These are phyloP conservation scores for Lolium multiflorum DNA, from an alignment of 176 grass and related monocot genomes.

Conservation along the genomic window DNA sequence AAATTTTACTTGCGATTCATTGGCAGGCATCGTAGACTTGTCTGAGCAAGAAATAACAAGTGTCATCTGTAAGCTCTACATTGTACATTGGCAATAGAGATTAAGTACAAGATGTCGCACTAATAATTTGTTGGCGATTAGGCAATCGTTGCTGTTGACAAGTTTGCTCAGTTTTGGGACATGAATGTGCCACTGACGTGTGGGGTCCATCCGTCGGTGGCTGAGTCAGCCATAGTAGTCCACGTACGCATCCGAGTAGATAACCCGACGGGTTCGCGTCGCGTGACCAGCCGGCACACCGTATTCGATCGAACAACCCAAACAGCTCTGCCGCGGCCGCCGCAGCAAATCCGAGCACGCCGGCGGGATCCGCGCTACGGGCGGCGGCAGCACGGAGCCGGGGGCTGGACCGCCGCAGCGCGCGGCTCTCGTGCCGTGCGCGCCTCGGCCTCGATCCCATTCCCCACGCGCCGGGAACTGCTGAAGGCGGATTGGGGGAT, in stretches of 20 bases:
- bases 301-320: conserved; percentile 7
- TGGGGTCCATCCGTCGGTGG: no score
- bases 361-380: conserved; percentile 34
- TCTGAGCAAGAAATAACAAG: no score
- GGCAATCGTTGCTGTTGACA: no score
- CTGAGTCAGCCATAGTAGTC: no score
- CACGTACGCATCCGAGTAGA: conserved; percentile 35
- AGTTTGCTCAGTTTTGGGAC: no score
- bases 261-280: not conserved
- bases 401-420: not conserved
- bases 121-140: no score
- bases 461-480: not conserved
- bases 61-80: no score
- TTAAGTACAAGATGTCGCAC: no score
- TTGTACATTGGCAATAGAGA: no score
- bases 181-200: no score
- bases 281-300: not conserved
- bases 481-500: not conserved
- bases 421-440: not conserved
- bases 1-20: no score
- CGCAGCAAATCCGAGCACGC: conserved; percentile 11
- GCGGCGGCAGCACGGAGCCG: not conserved
- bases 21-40: no score
- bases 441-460: not conserved
- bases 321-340: not conserved